These are phyloP conservation scores for Paecilomyces variotii DNA, from an alignment of 2,329 filamentous ascomycete genomes.

Conservation along the genomic window DNA sequence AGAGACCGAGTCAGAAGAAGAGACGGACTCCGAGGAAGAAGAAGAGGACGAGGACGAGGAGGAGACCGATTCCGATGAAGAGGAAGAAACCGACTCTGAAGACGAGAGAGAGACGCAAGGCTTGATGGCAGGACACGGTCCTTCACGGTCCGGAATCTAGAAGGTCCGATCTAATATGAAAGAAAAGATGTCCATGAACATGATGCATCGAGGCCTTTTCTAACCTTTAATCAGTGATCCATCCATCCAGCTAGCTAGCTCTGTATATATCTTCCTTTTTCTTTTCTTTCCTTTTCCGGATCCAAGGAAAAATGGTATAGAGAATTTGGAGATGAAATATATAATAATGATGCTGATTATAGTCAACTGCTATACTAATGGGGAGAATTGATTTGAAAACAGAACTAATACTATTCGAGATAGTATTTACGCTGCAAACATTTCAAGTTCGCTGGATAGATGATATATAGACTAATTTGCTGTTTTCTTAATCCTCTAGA, in stretches of 20 bases:
- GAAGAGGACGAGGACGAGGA: constrained; percentile 30
- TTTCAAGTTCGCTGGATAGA: no score
- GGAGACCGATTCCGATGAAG: constrained; percentile 34
- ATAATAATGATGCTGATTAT: not conserved
- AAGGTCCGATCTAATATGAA: not conserved
- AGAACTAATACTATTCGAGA: no score
- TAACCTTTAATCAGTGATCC: no score
- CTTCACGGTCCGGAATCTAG: not conserved
- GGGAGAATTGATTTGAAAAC: no score
- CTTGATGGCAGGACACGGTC: not conserved
- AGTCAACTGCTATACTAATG: no score
- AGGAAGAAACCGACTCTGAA: constrained; percentile 20
- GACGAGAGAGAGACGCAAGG: constrained; percentile 8
- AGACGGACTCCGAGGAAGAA: constrained; percentile 41
- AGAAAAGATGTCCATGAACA: not conserved
- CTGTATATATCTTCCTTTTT: not conserved
- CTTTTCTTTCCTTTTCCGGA: not conserved
- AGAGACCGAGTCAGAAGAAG: constrained; percentile 46
- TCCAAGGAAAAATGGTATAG: not conserved
- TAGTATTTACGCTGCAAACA: no score
- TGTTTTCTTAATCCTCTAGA: no score
- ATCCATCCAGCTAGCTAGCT: not conserved
- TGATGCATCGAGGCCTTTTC: not conserved
- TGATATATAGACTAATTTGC: no score
- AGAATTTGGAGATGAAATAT: not conserved